Conservation (phyloP, 2,329 filamentous ascomycete species). For the Colletotrichum sp. region DNA sequence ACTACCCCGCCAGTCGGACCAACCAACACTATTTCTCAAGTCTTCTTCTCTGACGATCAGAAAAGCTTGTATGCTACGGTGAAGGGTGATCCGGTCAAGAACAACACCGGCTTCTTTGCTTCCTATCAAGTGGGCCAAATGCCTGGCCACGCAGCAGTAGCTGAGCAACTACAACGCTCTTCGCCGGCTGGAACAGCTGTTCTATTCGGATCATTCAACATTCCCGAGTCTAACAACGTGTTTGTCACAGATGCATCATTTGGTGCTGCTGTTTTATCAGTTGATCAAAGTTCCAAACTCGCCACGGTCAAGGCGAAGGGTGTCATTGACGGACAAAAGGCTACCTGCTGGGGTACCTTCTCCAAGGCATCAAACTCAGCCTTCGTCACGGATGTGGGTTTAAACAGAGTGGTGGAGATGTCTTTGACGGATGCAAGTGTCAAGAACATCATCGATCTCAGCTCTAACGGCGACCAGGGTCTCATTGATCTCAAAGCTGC, state of each 20-base stretch:
- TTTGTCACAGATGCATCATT: slow-evolving; percentile 65
- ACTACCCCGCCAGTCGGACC: slow-evolving; percentile 63
- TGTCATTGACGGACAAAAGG: slow-evolving; percentile 53
- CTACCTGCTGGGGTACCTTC: slow-evolving; percentile 64
- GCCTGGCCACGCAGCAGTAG: slow-evolving; percentile 12
- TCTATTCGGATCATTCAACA: slow-evolving; percentile 56
- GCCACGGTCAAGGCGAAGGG: slow-evolving; percentile 41
- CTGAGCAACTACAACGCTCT: slow-evolving; percentile 32
- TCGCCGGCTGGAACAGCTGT: slow-evolving; percentile 60
- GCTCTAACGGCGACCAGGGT: slow-evolving; percentile 52
- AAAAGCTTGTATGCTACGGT: slow-evolving; percentile 58
- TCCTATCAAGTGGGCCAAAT: slow-evolving; percentile 47
- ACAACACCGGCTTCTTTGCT: slow-evolving; percentile 62
- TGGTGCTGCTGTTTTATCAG: slow-evolving; percentile 53
- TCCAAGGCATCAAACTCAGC: slow-evolving; percentile 51
- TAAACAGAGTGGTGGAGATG: slow-evolving; percentile 62
- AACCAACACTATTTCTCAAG: slow-evolving; percentile 63
- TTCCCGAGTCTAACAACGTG: slow-evolving; percentile 48
- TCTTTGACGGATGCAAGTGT: slow-evolving; percentile 53
- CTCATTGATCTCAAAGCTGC: slow-evolving; percentile 59
- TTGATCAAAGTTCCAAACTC: slow-evolving; percentile 35
- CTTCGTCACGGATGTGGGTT: slow-evolving; percentile 62
- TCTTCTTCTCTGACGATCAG: slow-evolving; percentile 63
- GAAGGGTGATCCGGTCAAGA: slow-evolving; percentile 61
- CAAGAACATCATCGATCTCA: slow-evolving; percentile 44